Evolutionary conservation across 352 stramenopile species (phyloP).

Genomic region (Globisporangium uncinulatum): DNA sequence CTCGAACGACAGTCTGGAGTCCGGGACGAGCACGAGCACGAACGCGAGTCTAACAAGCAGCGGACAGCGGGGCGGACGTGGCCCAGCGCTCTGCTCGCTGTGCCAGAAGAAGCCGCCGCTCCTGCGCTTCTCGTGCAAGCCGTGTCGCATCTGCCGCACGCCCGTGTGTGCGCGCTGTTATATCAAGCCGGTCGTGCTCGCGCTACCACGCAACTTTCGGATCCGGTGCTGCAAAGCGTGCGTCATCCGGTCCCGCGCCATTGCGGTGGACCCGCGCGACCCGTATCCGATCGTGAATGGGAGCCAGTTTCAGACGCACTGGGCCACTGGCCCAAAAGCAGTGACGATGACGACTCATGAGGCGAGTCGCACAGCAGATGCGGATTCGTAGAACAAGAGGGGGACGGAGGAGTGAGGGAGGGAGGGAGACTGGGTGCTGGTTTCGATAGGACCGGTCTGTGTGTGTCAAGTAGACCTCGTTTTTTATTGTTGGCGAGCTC

Average conservation of each 20-base stretch:
- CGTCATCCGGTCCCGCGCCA: constrained; percentile 29
- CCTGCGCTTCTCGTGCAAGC: constrained; percentile 23
- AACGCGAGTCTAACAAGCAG: not conserved
- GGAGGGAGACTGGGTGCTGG: too few species aligned
- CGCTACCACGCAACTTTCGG: constrained; percentile 23
- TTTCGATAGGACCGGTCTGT: too few species aligned
- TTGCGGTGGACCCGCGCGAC: constrained; percentile 32
- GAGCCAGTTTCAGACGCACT: too few species aligned
- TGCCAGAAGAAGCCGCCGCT: constrained; percentile 16
- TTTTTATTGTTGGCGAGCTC: too few species aligned
- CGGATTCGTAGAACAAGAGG: too few species aligned
- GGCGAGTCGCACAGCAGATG: too few species aligned
- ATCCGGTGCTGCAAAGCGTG: constrained; percentile 51
- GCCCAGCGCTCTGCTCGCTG: constrained; percentile 11
- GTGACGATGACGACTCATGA: too few species aligned
- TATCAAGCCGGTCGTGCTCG: constrained; percentile 35
- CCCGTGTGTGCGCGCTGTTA: constrained; percentile 45
- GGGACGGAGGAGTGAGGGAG: too few species aligned
- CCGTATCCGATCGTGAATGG: constrained; percentile 33
- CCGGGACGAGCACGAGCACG: not conserved
- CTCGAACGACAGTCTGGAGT: constrained; percentile 1
- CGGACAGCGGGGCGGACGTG: not conserved
- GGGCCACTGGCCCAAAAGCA: too few species aligned
- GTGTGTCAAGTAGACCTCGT: too few species aligned
- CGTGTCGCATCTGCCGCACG: constrained; percentile 32